Evolutionary conservation across 2,329 filamentous ascomycete species (phyloP), one percentile per base, ranked within the genome.

Genomic region (Aspergillus calidoustus): DNA sequence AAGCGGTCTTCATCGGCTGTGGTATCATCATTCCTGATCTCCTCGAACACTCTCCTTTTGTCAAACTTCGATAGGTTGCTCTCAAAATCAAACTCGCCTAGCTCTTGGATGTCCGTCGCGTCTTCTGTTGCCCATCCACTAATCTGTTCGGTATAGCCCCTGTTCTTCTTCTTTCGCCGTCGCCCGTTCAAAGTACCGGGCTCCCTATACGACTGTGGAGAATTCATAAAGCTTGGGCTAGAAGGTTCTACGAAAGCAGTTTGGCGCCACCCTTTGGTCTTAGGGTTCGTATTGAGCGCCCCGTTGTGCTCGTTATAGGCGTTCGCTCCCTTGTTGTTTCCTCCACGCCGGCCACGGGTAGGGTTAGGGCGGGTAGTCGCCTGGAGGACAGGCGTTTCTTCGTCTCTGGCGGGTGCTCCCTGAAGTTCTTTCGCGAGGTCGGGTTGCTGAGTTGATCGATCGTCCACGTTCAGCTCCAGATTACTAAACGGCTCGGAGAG

Each of bases 101-200:
- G 86, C 73, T 96, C 94, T 77, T 94, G 91, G 23, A 95, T 91
- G 73, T 98, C 95, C 0, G 92, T 97, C 23, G 94, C 93, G 72
- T 98, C 94, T 73, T 97, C 95, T 0, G 94, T 97, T 4, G 92
- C 93, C 93, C 94, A 98, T 3, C 92, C 94, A 74, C 92, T 96
- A 48, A 92, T 78, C 57, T 84, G 81, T 60, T 86, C 84, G 8
- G 69, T 86, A 63, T 82, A 79, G 38, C 71, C 65, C 66, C 77
- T 72, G 76, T 77, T 71, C 64, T 76, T 74, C 64, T 79, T 80
- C 60, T 79, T 81, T 66, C 82, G 81, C 30, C 81, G 81, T 59
- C 80, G 80, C 31, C 68, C 66, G 61, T 69, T 71, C n/a, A 63
- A 51, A 58, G 62, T 48, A 65, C 69, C 25, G 43, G 59, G 43